Evolutionary conservation across 139 green algal species (phyloP), one percentile per base, ranked within the genome.

Genomic region (Desmodesmus armatus): DNA sequence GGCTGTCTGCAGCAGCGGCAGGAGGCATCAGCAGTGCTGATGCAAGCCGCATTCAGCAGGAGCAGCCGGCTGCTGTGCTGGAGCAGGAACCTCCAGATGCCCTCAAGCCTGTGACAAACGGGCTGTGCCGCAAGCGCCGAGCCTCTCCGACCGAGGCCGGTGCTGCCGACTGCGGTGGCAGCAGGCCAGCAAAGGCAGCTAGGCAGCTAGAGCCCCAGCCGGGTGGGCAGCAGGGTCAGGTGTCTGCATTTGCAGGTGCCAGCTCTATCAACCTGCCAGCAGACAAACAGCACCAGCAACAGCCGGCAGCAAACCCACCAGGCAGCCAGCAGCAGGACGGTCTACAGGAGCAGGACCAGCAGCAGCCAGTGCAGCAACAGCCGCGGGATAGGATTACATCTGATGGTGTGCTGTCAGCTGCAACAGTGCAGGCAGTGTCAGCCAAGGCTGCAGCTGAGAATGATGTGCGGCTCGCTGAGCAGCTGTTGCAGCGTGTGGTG

Each of bases 401-500:
- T 51, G 66, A 27, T 75, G 66, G 13, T 49, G 1, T 63, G 4
- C 6, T 53, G 58, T n/a, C 77, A 43, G 23, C 35, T 41, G 35
- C 67, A 27, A 51, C 25, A 73, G 70, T 17, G 5, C 23, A 69
- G 47, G 43, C 69, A 21, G 43, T 53, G 7, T 9, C 53, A 76
- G 35, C 60, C 69, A 58, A 39, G 60, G 78, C 65, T 47, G 80
- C 69, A 63, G 60, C 40, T 33, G 65, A 63, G 19, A 62, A 47
- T 73, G 83, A 73, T 79, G 83, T 47, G 3, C 62, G 31, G 35
- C 62, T 33, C 3, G 84, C 84, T 5, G 85, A 79, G 29, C 31
- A 9, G n/a, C 79, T 90, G 65, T 49, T 89, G 80, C 44, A 60
- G 6, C 70, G 44, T 29, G 33, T 89, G 47, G 89, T 87, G 29